Evolutionary conservation across 768 basidiomycete species (phyloP).

Genomic region (Tremella mesenterica): DNA sequence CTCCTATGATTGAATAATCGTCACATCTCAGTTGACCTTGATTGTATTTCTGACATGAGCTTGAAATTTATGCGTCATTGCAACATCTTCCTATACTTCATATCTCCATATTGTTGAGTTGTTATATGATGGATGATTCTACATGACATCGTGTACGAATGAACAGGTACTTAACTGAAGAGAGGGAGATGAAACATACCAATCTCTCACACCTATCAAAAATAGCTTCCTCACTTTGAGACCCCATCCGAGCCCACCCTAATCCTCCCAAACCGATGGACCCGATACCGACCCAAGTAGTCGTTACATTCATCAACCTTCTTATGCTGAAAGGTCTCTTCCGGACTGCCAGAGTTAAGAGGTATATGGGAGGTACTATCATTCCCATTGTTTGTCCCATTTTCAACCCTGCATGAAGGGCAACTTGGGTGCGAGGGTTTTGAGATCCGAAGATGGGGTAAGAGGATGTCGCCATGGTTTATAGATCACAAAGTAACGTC

Average conservation of each 20-base stretch:
- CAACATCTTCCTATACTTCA: not conserved
- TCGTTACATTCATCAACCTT: slow-evolving; percentile 20
- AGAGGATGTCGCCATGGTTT: slow-evolving; percentile 17
- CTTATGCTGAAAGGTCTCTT: slow-evolving; percentile 28
- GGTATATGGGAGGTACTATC: slow-evolving; percentile 33
- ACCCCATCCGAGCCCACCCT: slow-evolving; percentile 21
- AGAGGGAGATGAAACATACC: slow-evolving; percentile 16
- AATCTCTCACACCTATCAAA: slow-evolving; percentile 23
- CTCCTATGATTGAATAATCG: slow-evolving; percentile 42
- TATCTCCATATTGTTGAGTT: too few relatives aligned
- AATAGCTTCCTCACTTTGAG: slow-evolving; percentile 25
- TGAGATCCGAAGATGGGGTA: slow-evolving; percentile 15
- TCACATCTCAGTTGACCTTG: slow-evolving; percentile 32
- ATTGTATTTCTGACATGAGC: slow-evolving; percentile 23
- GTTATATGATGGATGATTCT: not conserved
- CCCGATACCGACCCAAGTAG: slow-evolving; percentile 12
- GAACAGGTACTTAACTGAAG: not conserved
- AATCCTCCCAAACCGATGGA: slow-evolving; percentile 18
- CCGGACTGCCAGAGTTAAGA: slow-evolving; percentile 21
- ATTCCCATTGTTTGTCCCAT: slow-evolving; percentile 33
- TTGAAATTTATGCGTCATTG: slow-evolving; percentile 3
- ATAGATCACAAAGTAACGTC: too few relatives aligned
- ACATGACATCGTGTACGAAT: not conserved
- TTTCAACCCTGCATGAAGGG: slow-evolving; percentile 35
- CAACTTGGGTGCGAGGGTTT: slow-evolving; percentile 24